Conservation (phyloP, 441 rosid species). For the Metrosideros polymorpha region DNA sequence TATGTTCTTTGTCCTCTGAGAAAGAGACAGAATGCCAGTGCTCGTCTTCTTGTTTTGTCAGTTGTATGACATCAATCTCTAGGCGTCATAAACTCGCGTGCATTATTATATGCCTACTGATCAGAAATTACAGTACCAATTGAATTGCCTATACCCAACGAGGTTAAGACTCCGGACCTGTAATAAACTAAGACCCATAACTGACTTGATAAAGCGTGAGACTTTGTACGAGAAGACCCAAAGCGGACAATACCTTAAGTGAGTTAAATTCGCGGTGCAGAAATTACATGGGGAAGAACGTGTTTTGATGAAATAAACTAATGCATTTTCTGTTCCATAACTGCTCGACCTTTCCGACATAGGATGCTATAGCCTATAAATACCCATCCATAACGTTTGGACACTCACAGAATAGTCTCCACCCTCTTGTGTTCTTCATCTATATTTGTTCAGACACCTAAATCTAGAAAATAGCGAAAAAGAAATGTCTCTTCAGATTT, state of each 20-base stretch:
- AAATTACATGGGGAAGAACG: background rate
- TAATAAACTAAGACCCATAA: background rate
- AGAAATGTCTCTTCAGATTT: background rate
- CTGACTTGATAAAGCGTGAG: background rate
- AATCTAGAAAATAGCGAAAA: accelerated
- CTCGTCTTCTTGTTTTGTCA: background rate
- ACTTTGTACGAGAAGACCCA: no score
- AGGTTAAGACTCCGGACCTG: background rate
- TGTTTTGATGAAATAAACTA: background rate
- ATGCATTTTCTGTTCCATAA: background rate
- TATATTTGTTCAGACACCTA: background rate
- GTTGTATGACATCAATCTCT: background rate
- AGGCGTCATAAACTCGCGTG: background rate
- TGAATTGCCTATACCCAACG: background rate
- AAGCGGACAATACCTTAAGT: no score
- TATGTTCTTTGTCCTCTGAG: background rate
- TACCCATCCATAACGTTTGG: background rate
- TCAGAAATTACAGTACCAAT: background rate
- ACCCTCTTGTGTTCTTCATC: background rate
- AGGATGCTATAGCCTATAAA: background rate
- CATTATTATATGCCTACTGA: background rate
- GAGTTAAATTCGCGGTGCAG: no score
- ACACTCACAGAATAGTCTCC: background rate
- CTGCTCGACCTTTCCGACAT: background rate
- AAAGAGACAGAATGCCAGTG: background rate